phyloP scores from a whole-genome alignment of 2,329 filamentous ascomycete genomes.

The Tolypocladium tundrense region DNA sequence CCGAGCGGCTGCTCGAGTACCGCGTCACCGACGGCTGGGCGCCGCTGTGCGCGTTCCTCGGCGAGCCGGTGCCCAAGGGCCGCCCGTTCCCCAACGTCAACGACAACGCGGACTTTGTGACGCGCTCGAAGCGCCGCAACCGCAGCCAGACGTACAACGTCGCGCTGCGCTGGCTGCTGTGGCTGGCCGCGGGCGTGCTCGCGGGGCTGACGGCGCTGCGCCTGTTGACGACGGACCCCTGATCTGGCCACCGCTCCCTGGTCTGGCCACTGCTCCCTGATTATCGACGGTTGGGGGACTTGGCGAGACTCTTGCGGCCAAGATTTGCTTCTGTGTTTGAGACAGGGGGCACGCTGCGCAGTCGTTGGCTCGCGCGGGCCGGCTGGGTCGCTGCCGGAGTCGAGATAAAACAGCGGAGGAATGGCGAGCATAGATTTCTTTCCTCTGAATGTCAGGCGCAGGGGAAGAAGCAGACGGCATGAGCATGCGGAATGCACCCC shows the following conservation, averaged over 20 bases:
- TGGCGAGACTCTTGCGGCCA: not conserved
- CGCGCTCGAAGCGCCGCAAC: constrained; percentile 20
- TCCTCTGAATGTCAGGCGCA: not conserved
- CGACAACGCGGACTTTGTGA: constrained; percentile 24
- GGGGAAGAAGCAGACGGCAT: not conserved
- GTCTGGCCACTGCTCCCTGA: not conserved
- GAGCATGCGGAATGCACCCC: not conserved
- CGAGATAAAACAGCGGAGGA: not conserved
- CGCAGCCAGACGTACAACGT: constrained; percentile 25
- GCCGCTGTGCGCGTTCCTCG: constrained; percentile 25
- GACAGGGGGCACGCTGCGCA: not conserved
- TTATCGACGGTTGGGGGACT: not conserved
- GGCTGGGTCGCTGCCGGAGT: not conserved
- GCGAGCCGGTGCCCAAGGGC: constrained; percentile 21
- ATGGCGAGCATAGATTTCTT: not conserved
- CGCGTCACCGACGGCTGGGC: constrained; percentile 24
- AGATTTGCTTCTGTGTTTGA: not conserved
- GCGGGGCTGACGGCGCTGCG: constrained; percentile 5
- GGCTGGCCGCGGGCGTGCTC: constrained; percentile 6
- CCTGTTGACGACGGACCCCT: not conserved
- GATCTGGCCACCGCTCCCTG: not conserved
- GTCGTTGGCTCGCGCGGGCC: not conserved
- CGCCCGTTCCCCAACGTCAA: constrained; percentile 25
- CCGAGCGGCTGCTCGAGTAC: constrained; percentile 23
- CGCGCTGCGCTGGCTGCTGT: constrained; percentile 13